Base-by-base conservation (phyloP, 75 land plant species). In the Selaginella moellendorffii region DNA sequence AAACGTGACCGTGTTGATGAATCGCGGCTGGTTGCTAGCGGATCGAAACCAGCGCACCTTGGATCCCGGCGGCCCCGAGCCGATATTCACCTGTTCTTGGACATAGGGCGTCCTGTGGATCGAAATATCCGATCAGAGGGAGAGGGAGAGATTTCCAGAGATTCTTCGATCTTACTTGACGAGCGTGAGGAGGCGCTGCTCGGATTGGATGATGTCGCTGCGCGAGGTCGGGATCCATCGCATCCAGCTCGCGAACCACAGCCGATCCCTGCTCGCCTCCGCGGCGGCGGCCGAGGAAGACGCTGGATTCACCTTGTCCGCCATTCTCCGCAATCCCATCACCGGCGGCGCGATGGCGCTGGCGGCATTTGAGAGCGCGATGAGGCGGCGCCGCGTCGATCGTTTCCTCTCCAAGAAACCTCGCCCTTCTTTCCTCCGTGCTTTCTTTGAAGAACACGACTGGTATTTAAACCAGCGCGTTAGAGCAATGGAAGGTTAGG, bases 211-310 rank as follows among this genome's bases (percentile, higher is more conserved):
- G 80, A 91, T 78, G 14, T 77, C 79, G 24, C 77, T 73, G 56
- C 80, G 81, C 30, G 97, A 91, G 29, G 97, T 82, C 18, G 93
- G 97, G 36, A 85, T 76, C 97, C 97, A 90, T 36, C 97, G 80
- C 66, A 90, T 36, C 46, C 46, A 36, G 46, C 46, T 36, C 46
- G 10, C 14, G 46, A 36, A 36, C 46, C 46, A 36, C 46, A 36
- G 10, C 10, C 46, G 46, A 36, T 36, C 46, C 10, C 46, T 36
- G 46, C 46, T 36, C 10, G 10, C 14, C 10, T 14, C 14, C 10
- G 14, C 46, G 10, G 5, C 46, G 46, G 46, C 5, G 10, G 46
- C 5, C 10, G 46, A 36, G 14, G 46, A 36, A 36, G 46, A 36
- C 5, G 46, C 46, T 14, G 46, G 10, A 5, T 5, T 14, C 46